Evolutionary conservation across 2,329 filamentous ascomycete species (phyloP).

Genomic region (Sporothrix schenckii): DNA sequence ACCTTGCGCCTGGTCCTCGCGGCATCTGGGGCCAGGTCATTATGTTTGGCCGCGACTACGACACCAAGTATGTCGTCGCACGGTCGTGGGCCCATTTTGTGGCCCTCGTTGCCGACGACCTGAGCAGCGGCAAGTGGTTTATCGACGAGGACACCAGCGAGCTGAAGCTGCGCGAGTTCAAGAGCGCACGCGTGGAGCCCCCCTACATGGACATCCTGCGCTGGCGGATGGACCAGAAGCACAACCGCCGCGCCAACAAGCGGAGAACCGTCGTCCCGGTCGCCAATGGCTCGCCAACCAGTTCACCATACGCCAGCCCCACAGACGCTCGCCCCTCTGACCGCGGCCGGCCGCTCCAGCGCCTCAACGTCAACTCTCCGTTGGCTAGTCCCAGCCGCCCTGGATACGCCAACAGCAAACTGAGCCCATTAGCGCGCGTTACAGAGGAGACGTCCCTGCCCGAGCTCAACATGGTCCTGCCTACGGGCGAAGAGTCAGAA

Average conservation of each 20-base stretch:
- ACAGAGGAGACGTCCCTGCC: slow-evolving; percentile 64
- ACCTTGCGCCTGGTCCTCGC: slow-evolving; percentile 84
- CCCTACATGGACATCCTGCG: slow-evolving; percentile 91
- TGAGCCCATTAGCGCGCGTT: slow-evolving; percentile 73
- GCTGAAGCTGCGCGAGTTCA: slow-evolving; percentile 91
- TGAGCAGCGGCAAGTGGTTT: slow-evolving; percentile 85
- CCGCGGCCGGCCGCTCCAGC: slow-evolving; percentile 72
- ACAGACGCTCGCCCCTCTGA: slow-evolving; percentile 60
- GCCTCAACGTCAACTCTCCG: slow-evolving; percentile 66
- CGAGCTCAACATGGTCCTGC: slow-evolving; percentile 40
- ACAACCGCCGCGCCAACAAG: slow-evolving; percentile 67
- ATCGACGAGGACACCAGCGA: slow-evolving; percentile 92
- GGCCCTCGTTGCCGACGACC: slow-evolving; percentile 83
- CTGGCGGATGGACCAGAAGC: slow-evolving; percentile 95
- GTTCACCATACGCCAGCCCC: slow-evolving; percentile 68
- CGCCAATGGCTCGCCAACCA: slow-evolving; percentile 49
- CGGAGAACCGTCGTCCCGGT: slow-evolving; percentile 56
- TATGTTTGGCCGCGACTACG: slow-evolving; percentile 94
- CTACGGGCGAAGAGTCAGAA: slow-evolving; percentile 49
- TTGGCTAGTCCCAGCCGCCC: slow-evolving; percentile 63
- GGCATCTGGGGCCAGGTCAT: slow-evolving; percentile 97
- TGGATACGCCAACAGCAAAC: slow-evolving; percentile 56
- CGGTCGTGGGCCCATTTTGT: slow-evolving; percentile 89
- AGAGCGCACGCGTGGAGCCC: slow-evolving; percentile 83
- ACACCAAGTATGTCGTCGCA: slow-evolving; percentile 96